phyloP scores from a whole-genome alignment of 441 rosid genomes.

The Erodium trifolium region DNA sequence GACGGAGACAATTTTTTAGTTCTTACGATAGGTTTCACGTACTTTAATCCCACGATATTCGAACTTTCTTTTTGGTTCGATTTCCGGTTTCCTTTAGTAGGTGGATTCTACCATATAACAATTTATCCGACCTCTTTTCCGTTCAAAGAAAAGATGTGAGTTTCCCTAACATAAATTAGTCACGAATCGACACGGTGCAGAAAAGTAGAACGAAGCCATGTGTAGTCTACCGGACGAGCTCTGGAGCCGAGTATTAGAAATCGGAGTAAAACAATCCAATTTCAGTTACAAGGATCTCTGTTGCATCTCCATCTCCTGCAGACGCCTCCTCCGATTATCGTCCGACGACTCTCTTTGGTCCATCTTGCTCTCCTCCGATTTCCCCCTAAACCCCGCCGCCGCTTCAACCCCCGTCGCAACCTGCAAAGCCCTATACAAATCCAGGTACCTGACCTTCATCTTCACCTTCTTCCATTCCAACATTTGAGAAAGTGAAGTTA shows the following conservation, averaged over 20 bases:
- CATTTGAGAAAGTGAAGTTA: background rate
- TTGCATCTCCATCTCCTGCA: constrained; percentile 64
- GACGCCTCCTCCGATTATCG: constrained; percentile 63
- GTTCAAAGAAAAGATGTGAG: too few relatives aligned
- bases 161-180: too few relatives aligned
- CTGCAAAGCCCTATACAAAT: constrained; percentile 39
- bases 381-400: constrained; percentile 26
- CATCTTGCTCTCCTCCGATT: constrained; percentile 43
- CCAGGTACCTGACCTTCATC: constrained; percentile 28
- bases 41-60: too few relatives aligned
- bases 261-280: constrained; percentile 35
- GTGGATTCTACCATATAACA: too few relatives aligned
- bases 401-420: constrained; percentile 26
- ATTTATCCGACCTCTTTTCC: too few relatives aligned
- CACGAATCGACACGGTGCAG: too few relatives aligned
- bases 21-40: too few relatives aligned
- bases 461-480: background rate
- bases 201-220: constrained; percentile 17
- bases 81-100: too few relatives aligned
- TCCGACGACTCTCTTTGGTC: constrained; percentile 59
- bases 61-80: too few relatives aligned
- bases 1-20: too few relatives aligned
- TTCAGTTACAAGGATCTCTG: constrained; percentile 58
- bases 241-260: constrained; percentile 58
- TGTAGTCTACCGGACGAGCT: constrained; percentile 62